These are phyloP conservation scores for Nicotiana paniculata DNA, from an alignment of 257 asterid species.

Conservation along the genomic window DNA sequence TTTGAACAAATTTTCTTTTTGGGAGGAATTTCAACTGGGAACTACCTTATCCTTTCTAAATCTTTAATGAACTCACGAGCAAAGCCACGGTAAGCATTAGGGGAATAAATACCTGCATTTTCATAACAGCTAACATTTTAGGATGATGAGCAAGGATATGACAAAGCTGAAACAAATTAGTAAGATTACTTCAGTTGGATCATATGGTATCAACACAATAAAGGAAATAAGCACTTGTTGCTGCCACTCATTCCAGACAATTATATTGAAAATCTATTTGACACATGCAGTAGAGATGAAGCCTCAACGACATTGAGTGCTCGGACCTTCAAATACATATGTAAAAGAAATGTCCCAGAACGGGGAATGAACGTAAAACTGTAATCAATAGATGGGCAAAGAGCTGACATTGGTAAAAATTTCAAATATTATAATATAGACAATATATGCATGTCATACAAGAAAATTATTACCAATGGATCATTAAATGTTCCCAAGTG, in stretches of 20 bases:
- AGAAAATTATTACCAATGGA: background rate
- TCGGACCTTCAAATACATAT: background rate
- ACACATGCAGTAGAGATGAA: background rate
- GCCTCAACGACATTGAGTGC: background rate
- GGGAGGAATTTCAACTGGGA: background rate
- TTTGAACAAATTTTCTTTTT: background rate
- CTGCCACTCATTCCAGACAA: background rate
- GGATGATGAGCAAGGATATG: background rate
- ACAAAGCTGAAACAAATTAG: background rate
- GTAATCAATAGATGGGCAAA: background rate
- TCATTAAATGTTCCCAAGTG: background rate
- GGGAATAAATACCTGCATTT: constrained; percentile 81
- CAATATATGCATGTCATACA: background rate
- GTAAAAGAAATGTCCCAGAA: background rate
- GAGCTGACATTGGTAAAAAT: background rate
- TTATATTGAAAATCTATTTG: background rate
- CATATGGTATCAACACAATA: background rate
- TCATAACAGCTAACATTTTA: background rate
- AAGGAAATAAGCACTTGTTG: background rate
- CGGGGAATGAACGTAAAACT: background rate
- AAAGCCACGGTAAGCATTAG: constrained; percentile 98
- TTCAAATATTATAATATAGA: background rate
- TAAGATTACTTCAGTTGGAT: background rate
- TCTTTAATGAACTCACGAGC: constrained; percentile 97
- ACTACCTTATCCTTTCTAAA: constrained; percentile 85